Percentiles rank a stretch among this genome's conserved stretches.
phyloP scores from a whole-genome alignment of 441 rosid genomes.

The Daphne laureola region DNA sequence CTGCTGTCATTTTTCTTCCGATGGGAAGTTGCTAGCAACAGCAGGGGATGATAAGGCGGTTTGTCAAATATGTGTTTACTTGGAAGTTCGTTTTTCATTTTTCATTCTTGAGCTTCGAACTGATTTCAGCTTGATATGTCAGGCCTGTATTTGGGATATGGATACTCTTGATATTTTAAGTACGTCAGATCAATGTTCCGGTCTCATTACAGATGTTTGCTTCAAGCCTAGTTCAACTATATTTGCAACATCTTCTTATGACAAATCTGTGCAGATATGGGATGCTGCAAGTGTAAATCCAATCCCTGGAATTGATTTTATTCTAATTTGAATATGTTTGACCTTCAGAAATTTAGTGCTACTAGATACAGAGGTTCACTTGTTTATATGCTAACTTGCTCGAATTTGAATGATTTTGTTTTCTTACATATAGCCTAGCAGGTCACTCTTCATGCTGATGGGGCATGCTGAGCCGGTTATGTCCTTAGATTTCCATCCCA shows the following conservation, averaged over 20 bases:
- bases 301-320: too few relatives aligned
- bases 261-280: conserved; percentile 38
- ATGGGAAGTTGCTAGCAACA: conserved; percentile 33
- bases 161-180: conserved; percentile 16
- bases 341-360: too few relatives aligned
- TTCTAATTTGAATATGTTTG: neutral
- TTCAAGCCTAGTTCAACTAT: conserved; percentile 26
- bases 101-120: neutral
- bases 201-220: conserved; percentile 34
- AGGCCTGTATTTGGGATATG: conserved; percentile 32
- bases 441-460: conserved; percentile 21
- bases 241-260: conserved; percentile 37
- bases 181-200: conserved; percentile 26
- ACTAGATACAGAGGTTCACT: too few relatives aligned
- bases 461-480: conserved; percentile 29
- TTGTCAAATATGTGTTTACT: conserved; percentile 6
- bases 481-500: conserved; percentile 40
- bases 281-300: conserved; percentile 29
- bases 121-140: conserved; percentile 12
- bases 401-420: too few relatives aligned
- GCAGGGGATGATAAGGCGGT: conserved; percentile 42
- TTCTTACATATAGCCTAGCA: conserved; percentile 20
- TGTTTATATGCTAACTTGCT: too few relatives aligned
- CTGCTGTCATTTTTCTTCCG: conserved; percentile 41
- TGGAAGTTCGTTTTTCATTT: neutral